These are phyloP conservation scores for Cynara cardunculus DNA, from an alignment of 129 eudicot genomes.

Conservation along the genomic window DNA sequence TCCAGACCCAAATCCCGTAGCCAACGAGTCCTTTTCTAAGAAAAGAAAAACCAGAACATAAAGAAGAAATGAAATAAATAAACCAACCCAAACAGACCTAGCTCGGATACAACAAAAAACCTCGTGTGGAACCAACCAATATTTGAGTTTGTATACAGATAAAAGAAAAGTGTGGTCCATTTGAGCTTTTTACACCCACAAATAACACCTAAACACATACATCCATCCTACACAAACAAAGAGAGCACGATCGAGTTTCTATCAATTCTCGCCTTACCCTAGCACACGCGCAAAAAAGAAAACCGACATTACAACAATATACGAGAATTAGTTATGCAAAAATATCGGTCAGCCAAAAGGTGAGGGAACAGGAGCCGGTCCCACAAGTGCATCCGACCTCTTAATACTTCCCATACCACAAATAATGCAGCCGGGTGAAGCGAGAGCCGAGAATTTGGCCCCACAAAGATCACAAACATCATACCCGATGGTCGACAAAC, in stretches of 20 bases:
- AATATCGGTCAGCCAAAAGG: conserved; percentile 76
- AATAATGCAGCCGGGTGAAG: conserved; percentile 91
- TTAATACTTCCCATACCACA: conserved; percentile 99
- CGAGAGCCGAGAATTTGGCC: conserved; percentile 90
- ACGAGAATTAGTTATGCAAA: background rate
- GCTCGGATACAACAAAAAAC: conserved; percentile 14
- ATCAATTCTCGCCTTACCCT: conserved; percentile 1
- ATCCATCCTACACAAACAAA: conserved; percentile 19
- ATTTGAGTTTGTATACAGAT: conserved; percentile 14
- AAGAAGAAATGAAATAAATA: background rate
- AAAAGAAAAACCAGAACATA: background rate
- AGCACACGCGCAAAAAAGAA: background rate
- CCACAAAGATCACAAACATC: conserved; percentile 98
- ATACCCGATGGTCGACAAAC: conserved; percentile 90
- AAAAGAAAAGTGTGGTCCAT: background rate
- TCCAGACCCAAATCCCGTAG: background rate
- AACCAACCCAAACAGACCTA: background rate
- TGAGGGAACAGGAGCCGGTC: conserved; percentile 87
- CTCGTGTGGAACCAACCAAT: conserved; percentile 1
- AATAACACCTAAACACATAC: conserved; percentile 15
- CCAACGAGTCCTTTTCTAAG: background rate
- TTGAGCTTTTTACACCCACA: conserved; percentile 12
- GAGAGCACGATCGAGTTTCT: background rate
- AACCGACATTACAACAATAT: conserved; percentile 10
- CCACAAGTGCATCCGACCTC: conserved; percentile 87